Evolutionary conservation across 495 filamentous ascomycete genomes (phyloP).

Genomic region (Xylaria bambusicola): DNA sequence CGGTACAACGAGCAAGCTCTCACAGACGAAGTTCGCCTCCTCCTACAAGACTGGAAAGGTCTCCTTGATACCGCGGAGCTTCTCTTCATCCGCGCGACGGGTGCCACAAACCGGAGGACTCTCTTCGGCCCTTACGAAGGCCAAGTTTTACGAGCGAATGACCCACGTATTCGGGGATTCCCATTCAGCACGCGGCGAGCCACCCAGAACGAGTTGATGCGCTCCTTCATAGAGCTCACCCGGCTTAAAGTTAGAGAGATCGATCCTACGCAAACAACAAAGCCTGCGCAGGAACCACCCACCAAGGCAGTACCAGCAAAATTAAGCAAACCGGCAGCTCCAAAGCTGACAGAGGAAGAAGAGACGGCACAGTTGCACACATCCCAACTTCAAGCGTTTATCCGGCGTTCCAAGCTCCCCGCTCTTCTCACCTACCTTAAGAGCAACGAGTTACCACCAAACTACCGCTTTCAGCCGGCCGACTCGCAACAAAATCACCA

Average conservation of each 20-base stretch:
- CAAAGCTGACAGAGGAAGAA: constrained; percentile 76
- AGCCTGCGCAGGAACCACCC: constrained; percentile 40
- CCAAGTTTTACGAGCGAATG: constrained; percentile 78
- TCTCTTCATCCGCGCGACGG: constrained; percentile 86
- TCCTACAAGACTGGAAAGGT: constrained; percentile 78
- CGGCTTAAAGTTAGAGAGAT: constrained; percentile 80
- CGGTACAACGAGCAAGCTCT: constrained; percentile 92
- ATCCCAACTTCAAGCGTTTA: constrained; percentile 80
- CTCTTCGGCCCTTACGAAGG: constrained; percentile 90
- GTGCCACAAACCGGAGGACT: constrained; percentile 77
- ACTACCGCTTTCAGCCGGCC: constrained; percentile 73
- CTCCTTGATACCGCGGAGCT: constrained; percentile 82
- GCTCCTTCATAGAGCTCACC: constrained; percentile 88
- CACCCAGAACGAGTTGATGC: constrained; percentile 92
- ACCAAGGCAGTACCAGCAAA: constrained; percentile 47
- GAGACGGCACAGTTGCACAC: constrained; percentile 79
- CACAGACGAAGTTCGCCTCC: constrained; percentile 74
- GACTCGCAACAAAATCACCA: constrained; percentile 73
- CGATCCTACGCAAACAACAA: constrained; percentile 54
- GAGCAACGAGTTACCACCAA: constrained; percentile 64
- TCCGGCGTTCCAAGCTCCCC: constrained; percentile 87
- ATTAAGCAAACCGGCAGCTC: constrained; percentile 44
- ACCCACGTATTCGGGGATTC: constrained; percentile 82
- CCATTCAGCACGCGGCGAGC: constrained; percentile 94
- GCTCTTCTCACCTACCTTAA: constrained; percentile 82